Conservation (phyloP, 257 asterid species). For the Capsicum rhomboideum region DNA sequence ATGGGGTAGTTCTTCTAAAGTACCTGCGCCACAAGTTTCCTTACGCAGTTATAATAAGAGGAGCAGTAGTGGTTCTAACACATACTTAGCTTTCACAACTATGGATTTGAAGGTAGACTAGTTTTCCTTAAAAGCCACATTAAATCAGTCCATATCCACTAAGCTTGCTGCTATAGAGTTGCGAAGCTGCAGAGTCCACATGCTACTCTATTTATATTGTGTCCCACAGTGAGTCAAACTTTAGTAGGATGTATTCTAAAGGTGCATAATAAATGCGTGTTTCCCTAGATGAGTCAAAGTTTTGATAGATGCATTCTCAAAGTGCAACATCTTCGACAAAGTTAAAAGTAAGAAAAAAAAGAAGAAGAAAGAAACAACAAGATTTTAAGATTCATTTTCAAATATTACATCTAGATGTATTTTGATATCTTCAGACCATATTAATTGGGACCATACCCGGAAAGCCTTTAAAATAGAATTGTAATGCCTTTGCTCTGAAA, state of each 20-base stretch:
- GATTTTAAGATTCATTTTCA: background rate
- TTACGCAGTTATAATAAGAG: background rate
- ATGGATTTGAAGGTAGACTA: background rate
- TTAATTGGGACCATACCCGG: slow-evolving; percentile 31
- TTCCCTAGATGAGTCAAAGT: background rate
- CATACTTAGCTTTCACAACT: background rate
- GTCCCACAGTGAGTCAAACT: background rate
- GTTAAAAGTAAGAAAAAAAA: background rate
- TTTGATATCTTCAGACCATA: background rate
- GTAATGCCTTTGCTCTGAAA: slow-evolving; percentile 55
- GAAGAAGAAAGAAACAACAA: no score
- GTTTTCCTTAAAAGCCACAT: background rate
- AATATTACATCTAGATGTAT: background rate
- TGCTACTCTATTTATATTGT: background rate
- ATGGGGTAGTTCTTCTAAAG: background rate
- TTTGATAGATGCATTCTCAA: background rate
- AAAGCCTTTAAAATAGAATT: slow-evolving; percentile 52
- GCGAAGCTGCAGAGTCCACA: background rate
- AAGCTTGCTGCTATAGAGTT: background rate
- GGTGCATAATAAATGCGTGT: background rate
- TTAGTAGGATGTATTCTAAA: background rate
- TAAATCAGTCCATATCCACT: background rate
- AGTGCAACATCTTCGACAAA: background rate
- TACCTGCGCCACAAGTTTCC: background rate
- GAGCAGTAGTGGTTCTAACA: background rate